A percentile compares a stretch with the other conserved stretches of the same genome.
phyloP scores from a whole-genome alignment of 176 grass and related monocot species.

The Musa itinerans region DNA sequence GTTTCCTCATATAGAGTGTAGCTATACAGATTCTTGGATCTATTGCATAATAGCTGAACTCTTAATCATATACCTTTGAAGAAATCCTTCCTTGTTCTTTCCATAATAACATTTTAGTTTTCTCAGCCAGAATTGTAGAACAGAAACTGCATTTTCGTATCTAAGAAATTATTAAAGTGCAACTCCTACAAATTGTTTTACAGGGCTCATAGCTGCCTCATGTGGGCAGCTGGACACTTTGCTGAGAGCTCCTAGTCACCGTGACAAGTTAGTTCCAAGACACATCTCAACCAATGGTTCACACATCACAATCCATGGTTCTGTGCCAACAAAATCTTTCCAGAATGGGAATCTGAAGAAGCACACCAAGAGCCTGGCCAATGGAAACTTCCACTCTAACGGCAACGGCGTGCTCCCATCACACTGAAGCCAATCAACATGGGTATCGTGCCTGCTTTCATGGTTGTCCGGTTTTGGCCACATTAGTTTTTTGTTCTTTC shows the following conservation, averaged over 20 bases:
- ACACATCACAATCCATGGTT: constrained; percentile 1
- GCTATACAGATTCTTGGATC: no score
- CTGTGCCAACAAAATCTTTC: background rate
- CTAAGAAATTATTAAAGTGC: no score
- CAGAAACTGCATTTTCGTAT: no score
- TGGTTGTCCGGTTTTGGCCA: background rate
- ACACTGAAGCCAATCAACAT: background rate
- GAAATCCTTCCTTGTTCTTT: no score
- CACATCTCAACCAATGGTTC: constrained; percentile 7
- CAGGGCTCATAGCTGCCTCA: constrained; percentile 37
- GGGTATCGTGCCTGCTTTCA: no score
- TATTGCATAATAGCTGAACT: no score
- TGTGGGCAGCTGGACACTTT: constrained; percentile 28
- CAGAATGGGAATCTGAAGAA: constrained; percentile 2
- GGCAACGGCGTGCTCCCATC: background rate
- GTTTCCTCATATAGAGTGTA: no score
- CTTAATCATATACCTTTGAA: no score
- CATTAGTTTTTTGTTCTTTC: background rate
- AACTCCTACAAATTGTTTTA: background rate
- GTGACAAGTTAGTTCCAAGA: background rate
- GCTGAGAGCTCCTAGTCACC: constrained; percentile 9
- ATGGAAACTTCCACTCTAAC: background rate
- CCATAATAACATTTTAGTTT: no score
- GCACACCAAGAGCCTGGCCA: background rate
- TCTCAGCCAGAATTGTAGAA: no score